phyloP scores from a whole-genome alignment of 1,284 basidiomycete genomes.

The Apiotrichum laibachii region DNA sequence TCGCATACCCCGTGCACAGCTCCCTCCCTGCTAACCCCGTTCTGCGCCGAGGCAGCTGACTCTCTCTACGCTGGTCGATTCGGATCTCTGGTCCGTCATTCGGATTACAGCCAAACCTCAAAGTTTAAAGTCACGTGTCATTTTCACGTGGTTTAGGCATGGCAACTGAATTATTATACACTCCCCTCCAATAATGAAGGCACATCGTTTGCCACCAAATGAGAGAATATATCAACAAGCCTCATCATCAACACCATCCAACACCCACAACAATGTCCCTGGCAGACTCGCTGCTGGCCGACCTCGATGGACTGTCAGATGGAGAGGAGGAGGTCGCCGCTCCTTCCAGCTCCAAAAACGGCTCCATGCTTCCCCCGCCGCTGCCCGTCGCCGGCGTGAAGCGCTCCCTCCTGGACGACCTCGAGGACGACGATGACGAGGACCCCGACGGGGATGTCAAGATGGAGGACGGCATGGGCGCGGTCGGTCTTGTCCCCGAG shows the following conservation, averaged over 20 bases:
- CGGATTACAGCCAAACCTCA: no score
- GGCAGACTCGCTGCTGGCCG: conserved; percentile 51
- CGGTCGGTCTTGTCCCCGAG: conserved; percentile 67
- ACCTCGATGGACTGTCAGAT: conserved; percentile 52
- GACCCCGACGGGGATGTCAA: conserved; percentile 38
- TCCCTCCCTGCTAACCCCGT: no score
- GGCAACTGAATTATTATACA: no score
- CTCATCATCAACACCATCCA: conserved; percentile 1
- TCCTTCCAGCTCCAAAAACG: not conserved
- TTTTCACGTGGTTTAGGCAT: no score
- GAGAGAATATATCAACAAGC: not conserved
- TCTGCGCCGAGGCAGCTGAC: no score
- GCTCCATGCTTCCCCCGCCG: conserved; percentile 18
- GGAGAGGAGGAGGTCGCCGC: conserved; percentile 26
- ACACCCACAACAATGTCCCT: conserved; percentile 44
- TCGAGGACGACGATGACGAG: conserved; percentile 19
- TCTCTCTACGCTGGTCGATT: no score
- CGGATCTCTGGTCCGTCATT: no score
- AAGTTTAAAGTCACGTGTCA: no score
- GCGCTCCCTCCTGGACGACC: conserved; percentile 15
- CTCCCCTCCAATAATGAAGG: not conserved
- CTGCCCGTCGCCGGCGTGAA: conserved; percentile 12
- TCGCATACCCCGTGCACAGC: no score
- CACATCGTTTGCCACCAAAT: conserved; percentile 6
- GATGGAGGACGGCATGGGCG: conserved; percentile 39